Base-by-base conservation (phyloP, 495 filamentous ascomycete species). In the Oidiodendron maius region DNA sequence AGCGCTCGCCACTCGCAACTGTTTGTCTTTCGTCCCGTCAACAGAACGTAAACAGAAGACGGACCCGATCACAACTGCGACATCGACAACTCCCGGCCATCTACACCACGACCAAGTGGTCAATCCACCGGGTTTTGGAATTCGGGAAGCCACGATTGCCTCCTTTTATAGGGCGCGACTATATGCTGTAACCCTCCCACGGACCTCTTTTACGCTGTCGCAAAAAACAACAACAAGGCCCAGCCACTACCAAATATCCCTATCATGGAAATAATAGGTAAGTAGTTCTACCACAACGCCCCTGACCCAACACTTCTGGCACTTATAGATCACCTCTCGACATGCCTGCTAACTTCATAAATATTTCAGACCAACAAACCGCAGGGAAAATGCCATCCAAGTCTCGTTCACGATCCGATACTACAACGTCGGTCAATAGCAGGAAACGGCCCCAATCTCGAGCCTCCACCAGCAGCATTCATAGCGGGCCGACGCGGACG, bases 391-490 rank as follows among this genome's bases (percentile, higher is more conserved):
- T 56, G 22, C 41, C 50, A 6, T 13, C 36, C 4, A 57, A 57
- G 36, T 37, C 49, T 21, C 48, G 82, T 50, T 73, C 75, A 40
- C 75, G 81, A 15, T 83, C 81, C 2, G 78, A 74, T 60, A 81
- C 77, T 16, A 70, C 75, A 25, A 62, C 70, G 23, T 83, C 82
- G 1, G 61, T 50, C 22, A 71, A 71, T 41, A 76, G 78, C 48
- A 75, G 73, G 58, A 84, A 80, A 59, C 77, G 86, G 37, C 77
- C 86, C 44, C 71, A 80, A 25, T 95, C 89, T 23, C 74, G 87
- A 67, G 89, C 84, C 32, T 96, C 89, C 37, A 93, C 89, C 3
- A 81, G 87, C n/a, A 91, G 87, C 44, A 78, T 82, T 12, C 84
- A 83, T 52, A 89, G 82, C 53, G 75, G 72, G 59, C 71, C 76